Conservation (phyloP, 495 filamentous ascomycete genomes). For the Evernia prunastri region DNA sequence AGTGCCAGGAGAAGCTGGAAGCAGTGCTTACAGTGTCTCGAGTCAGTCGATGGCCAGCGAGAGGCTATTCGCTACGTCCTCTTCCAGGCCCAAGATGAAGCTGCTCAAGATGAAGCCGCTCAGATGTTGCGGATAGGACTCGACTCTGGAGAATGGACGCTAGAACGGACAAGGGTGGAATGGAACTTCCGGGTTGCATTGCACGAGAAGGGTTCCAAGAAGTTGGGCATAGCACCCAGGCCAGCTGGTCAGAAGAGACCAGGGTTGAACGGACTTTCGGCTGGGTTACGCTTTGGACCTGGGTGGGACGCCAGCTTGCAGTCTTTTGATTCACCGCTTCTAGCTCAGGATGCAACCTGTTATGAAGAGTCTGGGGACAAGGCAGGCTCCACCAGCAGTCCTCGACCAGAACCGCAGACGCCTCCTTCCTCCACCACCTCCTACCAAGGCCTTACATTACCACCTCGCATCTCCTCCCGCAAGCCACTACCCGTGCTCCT, state of each 20-base stretch:
- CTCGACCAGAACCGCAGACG: neutral
- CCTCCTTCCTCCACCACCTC: neutral
- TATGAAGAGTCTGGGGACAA: neutral
- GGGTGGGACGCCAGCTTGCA: conserved; percentile 4
- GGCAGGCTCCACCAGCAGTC: neutral
- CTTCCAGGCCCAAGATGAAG: neutral
- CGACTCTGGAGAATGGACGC: neutral
- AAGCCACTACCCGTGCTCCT: conserved; percentile 2
- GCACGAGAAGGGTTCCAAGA: neutral
- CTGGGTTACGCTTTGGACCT: conserved; percentile 12
- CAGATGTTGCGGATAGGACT: neutral
- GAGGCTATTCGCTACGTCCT: conserved; percentile 3
- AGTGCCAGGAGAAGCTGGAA: neutral
- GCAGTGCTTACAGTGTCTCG: neutral
- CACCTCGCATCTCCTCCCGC: neutral
- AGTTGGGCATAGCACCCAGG: neutral
- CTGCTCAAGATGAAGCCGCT: neutral
- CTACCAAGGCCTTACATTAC: neutral
- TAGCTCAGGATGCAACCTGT: neutral
- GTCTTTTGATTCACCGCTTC: neutral
- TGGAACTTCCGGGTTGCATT: conserved; percentile 7
- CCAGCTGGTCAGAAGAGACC: neutral
- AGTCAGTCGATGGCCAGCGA: neutral
- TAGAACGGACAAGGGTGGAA: conserved; percentile 7
- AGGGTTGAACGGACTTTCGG: conserved; percentile 6